A percentile compares a stretch with the other conserved stretches of the same genome.
phyloP scores from a whole-genome alignment of 176 grass and related monocot genomes.

The Cocos nucifera region DNA sequence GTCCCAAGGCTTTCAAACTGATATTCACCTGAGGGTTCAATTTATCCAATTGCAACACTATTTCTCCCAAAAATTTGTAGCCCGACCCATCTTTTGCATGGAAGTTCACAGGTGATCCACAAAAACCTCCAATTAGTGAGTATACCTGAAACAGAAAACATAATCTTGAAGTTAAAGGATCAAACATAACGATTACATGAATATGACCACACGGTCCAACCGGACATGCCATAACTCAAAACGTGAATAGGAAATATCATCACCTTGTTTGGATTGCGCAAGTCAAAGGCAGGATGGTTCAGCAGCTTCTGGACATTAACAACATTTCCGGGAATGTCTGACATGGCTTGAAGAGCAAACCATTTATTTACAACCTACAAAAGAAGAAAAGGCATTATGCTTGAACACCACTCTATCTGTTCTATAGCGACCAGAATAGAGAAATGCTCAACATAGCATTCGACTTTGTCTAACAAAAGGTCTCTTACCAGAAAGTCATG shows the following conservation, averaged over 20 bases:
- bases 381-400: slow-evolving; percentile 4
- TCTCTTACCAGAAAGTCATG: slow-evolving; percentile 80
- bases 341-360: slow-evolving; percentile 97
- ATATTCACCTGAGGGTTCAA: slow-evolving; percentile 85
- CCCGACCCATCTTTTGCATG: slow-evolving; percentile 97
- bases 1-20: neutral
- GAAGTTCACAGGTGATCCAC: slow-evolving; percentile 82
- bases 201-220: neutral
- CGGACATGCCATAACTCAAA: too few species aligned
- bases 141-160: slow-evolving; percentile 44
- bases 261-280: slow-evolving; percentile 93
- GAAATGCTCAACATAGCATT: too few species aligned
- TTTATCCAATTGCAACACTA: slow-evolving; percentile 90
- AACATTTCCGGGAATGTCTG: slow-evolving; percentile 85
- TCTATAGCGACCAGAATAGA: too few species aligned
- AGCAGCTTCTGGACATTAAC: slow-evolving; percentile 65
- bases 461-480: neutral
- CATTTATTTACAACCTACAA: slow-evolving; percentile 94
- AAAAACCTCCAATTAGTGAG: slow-evolving; percentile 88
- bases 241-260: neutral
- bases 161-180: neutral
- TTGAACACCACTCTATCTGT: too few species aligned
- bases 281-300: slow-evolving; percentile 77
- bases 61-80: slow-evolving; percentile 88
- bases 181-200: too few species aligned